phyloP scores from a whole-genome alignment of 2,329 filamentous ascomycete genomes.

The Fusarium aywerte region DNA sequence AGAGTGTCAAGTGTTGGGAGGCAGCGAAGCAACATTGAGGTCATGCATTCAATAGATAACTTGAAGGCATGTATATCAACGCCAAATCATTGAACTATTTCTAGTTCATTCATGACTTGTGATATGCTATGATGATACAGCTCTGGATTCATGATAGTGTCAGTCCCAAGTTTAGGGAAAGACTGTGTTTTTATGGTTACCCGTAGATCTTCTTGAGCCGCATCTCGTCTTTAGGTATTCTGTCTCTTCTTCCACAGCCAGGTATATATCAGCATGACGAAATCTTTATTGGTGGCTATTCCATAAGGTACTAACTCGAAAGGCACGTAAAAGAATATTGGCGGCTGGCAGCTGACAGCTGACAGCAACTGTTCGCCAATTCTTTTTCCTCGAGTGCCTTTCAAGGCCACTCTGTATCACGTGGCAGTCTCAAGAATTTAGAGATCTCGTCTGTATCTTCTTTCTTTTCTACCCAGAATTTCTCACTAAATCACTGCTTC shows the following conservation, averaged over 20 bases:
- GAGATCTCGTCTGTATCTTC: neutral
- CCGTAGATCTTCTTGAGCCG: neutral
- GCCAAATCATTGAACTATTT: too few relatives aligned
- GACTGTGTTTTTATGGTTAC: neutral
- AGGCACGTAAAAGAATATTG: neutral
- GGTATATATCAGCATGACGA: neutral
- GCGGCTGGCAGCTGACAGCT: neutral
- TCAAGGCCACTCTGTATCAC: neutral
- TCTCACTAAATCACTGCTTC: too few relatives aligned
- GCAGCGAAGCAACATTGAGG: neutral
- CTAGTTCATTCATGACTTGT: too few relatives aligned
- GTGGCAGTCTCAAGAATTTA: neutral
- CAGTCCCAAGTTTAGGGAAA: too few relatives aligned
- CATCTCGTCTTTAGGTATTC: too few relatives aligned
- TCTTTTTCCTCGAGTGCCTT: neutral
- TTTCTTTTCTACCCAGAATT: neutral
- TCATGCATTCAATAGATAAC: neutral
- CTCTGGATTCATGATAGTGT: too few relatives aligned
- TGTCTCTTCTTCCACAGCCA: too few relatives aligned
- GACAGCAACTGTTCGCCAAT: neutral
- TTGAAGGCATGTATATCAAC: too few relatives aligned
- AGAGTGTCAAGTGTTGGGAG: neutral
- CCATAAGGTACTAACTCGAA: neutral
- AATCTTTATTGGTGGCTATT: neutral
- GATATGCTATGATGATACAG: too few relatives aligned